These are phyloP conservation scores for Echinochloa phyllopogon DNA, from an alignment of 176 grass and related monocot species.

Conservation along the genomic window DNA sequence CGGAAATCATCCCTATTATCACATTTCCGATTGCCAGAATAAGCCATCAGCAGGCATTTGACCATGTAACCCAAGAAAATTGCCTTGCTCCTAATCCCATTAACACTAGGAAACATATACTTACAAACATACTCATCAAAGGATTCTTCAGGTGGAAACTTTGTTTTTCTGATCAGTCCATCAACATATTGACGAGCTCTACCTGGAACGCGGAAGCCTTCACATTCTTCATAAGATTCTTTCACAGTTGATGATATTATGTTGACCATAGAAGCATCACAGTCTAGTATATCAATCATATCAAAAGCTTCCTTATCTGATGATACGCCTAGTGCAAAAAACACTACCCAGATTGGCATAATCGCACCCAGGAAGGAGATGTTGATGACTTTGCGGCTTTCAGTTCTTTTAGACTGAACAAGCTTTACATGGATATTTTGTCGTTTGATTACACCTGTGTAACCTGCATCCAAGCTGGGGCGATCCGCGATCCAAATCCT, in stretches of 20 bases:
- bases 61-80: slow-evolving; percentile 86
- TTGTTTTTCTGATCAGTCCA: slow-evolving; percentile 57
- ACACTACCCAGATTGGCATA: slow-evolving; percentile 78
- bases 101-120: slow-evolving; percentile 66
- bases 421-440: slow-evolving; percentile 61
- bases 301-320: slow-evolving; percentile 84
- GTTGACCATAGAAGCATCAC: slow-evolving; percentile 60
- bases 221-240: slow-evolving; percentile 59
- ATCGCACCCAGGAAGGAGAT: slow-evolving; percentile 62
- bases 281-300: slow-evolving; percentile 77
- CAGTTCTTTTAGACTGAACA: slow-evolving; percentile 51
- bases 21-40: slow-evolving; percentile 69
- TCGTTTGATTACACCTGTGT: slow-evolving; percentile 51
- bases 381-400: slow-evolving; percentile 61
- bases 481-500: slow-evolving; percentile 67
- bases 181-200: slow-evolving; percentile 67
- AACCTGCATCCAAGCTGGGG: slow-evolving; percentile 47
- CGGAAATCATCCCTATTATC: slow-evolving; percentile 93
- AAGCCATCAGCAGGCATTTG: slow-evolving; percentile 76
- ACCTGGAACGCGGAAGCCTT: slow-evolving; percentile 55
- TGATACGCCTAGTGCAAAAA: slow-evolving; percentile 77
- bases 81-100: slow-evolving; percentile 63
- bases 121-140: slow-evolving; percentile 77
- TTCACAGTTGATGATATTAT: slow-evolving; percentile 75
- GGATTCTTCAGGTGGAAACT: slow-evolving; percentile 68